phyloP scores from a whole-genome alignment of 2,329 filamentous ascomycete species.

The Lachnellula occidentalis region DNA sequence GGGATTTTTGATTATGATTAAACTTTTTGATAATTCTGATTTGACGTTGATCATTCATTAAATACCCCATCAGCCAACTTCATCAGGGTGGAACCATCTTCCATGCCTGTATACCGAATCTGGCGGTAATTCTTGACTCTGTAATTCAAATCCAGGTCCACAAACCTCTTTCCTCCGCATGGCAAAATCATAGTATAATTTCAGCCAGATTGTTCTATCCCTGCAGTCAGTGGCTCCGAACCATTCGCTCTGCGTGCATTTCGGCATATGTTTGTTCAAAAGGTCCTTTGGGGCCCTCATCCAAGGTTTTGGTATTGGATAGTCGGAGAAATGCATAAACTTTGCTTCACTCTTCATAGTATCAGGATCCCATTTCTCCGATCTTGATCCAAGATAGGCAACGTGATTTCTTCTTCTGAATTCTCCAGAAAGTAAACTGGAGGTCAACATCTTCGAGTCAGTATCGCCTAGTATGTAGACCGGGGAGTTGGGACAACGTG shows the following conservation, averaged over 20 bases:
- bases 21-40: not conserved
- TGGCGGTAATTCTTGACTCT: slow-evolving; percentile 15
- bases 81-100: slow-evolving; percentile 20
- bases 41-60: not conserved
- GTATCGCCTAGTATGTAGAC: no score
- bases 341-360: slow-evolving; percentile 45
- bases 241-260: slow-evolving; percentile 23
- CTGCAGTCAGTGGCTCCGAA: slow-evolving; percentile 28
- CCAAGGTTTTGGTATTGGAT: slow-evolving; percentile 57
- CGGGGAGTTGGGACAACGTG: no score
- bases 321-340: slow-evolving; percentile 56
- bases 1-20: no score
- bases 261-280: slow-evolving; percentile 28
- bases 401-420: slow-evolving; percentile 48
- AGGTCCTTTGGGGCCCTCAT: slow-evolving; percentile 20
- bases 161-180: slow-evolving; percentile 22
- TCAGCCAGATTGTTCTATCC: slow-evolving; percentile 24
- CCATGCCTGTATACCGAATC: slow-evolving; percentile 15
- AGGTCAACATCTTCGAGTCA: no score
- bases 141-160: slow-evolving; percentile 25
- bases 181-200: slow-evolving; percentile 24
- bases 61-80: slow-evolving; percentile 1
- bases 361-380: slow-evolving; percentile 49
- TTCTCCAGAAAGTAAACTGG: slow-evolving; percentile 45
- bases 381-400: slow-evolving; percentile 42